Evolutionary conservation across 2,329 filamentous ascomycete genomes (phyloP), one percentile per base, ranked within the genome.

Genomic region (Aspergillus neoniger): DNA sequence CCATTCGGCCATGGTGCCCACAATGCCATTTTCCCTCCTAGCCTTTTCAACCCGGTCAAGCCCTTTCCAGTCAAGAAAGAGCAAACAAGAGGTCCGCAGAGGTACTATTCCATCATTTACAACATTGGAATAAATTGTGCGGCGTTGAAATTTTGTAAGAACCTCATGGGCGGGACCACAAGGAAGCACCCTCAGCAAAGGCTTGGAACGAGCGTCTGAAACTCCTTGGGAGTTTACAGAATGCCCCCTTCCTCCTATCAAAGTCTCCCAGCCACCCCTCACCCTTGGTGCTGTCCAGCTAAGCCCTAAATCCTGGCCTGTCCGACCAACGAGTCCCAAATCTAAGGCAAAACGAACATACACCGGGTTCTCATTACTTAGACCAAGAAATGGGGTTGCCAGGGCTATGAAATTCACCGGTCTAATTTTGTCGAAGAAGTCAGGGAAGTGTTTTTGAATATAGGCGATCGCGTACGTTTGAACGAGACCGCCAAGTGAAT

Each of bases 51-150:
- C 95, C 41, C 92, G 89, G 5, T 90, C 94, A 3, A 99, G 81
- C 0, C 95, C 95, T 76, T 93, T 90, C 95, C 95, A 99, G 73
- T 99, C 95, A 1, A 99, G 81, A 71, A 99, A 99, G 5, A 99
- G 79, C n/a, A 99, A 81, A 75, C 94, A 99, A 64, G 94, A 98
- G 4, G 95, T 99, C 21, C 95, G 87, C 36, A 99, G 80, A 2
- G 95, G 95, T 4, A 99, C 95, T 67, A 99, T 97, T 3, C 93
- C 94, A 76, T 98, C 94, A 71, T 98, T 98, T 67, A 98, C 94
- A 12, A 98, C 93, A 70, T 98, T 98, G 2, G 93, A 96, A 74
- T 98, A 98, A 1, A 97, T 83, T 0, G 95, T 98, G 15, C 94
- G 85, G 73, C 96, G 96, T 21, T 91, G 84, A 75, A 98, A 98